Evolutionary conservation across 2,329 filamentous ascomycete genomes (phyloP).

Genomic region (Aspergillus intermedius): DNA sequence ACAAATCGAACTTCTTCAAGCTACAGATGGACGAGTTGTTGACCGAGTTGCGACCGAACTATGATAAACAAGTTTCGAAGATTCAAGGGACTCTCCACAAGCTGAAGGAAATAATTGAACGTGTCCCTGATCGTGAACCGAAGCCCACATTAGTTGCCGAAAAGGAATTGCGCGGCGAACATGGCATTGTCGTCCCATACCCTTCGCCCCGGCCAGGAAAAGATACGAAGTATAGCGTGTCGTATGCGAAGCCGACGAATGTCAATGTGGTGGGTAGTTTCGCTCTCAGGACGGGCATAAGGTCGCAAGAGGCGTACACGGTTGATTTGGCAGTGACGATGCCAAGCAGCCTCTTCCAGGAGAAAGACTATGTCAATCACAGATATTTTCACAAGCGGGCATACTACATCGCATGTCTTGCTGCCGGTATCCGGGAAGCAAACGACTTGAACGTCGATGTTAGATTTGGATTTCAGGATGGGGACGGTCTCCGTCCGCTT

Average conservation of each 20-base stretch:
- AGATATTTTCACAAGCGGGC: conserved; percentile 92
- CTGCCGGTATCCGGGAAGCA: conserved; percentile 59
- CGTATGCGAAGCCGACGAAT: conserved; percentile 66
- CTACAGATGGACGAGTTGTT: conserved; percentile 61
- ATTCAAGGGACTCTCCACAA: conserved; percentile 50
- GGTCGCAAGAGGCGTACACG: conserved; percentile 47
- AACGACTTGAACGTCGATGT: conserved; percentile 51
- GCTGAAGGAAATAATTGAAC: conserved; percentile 53
- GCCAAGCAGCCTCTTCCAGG: conserved; percentile 72
- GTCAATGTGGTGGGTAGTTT: conserved; percentile 90
- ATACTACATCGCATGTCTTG: conserved; percentile 80
- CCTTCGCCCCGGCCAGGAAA: conserved; percentile 70
- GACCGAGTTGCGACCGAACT: conserved; percentile 50
- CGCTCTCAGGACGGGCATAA: conserved; percentile 65
- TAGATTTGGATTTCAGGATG: conserved; percentile 61
- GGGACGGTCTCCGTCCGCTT: conserved; percentile 70
- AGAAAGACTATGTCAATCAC: conserved; percentile 89
- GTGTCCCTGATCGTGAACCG: conserved; percentile 46
- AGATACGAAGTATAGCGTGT: conserved; percentile 74
- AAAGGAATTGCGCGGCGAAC: conserved; percentile 58
- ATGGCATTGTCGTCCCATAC: conserved; percentile 71
- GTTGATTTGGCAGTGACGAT: conserved; percentile 86
- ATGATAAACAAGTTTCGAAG: conserved; percentile 49
- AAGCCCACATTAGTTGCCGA: conserved; percentile 58
- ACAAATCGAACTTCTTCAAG: conserved; percentile 62